phyloP scores from a whole-genome alignment of 306 rosid genomes.

The Nissolia schottii region DNA sequence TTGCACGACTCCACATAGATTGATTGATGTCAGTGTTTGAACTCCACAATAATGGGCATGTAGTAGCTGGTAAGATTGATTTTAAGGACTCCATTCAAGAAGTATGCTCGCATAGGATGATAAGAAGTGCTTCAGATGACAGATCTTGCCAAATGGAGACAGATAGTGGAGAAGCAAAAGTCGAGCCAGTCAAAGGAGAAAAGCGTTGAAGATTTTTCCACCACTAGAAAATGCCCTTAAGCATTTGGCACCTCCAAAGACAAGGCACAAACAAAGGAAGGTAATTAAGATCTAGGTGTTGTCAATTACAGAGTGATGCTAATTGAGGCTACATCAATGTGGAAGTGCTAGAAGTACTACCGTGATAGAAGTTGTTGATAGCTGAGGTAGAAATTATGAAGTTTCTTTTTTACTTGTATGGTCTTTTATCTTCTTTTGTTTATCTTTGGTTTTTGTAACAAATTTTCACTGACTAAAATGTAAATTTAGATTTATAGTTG shows the following conservation, averaged over 20 bases:
- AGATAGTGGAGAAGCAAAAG: conserved; percentile 55
- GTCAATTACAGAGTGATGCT: conserved; percentile 45
- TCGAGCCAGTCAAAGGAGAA: conserved; percentile 60
- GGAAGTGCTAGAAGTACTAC: conserved; percentile 51
- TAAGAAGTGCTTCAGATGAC: conserved; percentile 41
- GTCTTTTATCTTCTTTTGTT: conserved; percentile 25
- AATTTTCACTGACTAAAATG: conserved; percentile 58
- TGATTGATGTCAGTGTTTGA: no score
- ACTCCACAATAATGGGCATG: conserved; percentile 62
- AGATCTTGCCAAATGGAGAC: conserved; percentile 37
- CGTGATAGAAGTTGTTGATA: conserved; percentile 40
- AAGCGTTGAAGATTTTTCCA: conserved; percentile 36
- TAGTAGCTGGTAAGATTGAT: conserved; percentile 38
- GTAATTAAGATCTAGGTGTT: conserved; percentile 36
- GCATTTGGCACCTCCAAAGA: conserved; percentile 62
- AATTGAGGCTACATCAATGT: conserved; percentile 51
- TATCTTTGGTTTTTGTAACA: conserved; percentile 57
- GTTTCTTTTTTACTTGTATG: conserved; percentile 33
- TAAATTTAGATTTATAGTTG: conserved; percentile 65
- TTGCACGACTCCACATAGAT: no score
- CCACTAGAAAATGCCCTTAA: conserved; percentile 70
- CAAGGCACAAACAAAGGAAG: conserved; percentile 55
- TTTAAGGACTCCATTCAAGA: conserved; percentile 47
- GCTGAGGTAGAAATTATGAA: conserved; percentile 62
- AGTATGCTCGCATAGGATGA: conserved; percentile 40